These are phyloP conservation scores for Boletellus ananas DNA, from an alignment of 768 basidiomycete species.

Conservation along the genomic window DNA sequence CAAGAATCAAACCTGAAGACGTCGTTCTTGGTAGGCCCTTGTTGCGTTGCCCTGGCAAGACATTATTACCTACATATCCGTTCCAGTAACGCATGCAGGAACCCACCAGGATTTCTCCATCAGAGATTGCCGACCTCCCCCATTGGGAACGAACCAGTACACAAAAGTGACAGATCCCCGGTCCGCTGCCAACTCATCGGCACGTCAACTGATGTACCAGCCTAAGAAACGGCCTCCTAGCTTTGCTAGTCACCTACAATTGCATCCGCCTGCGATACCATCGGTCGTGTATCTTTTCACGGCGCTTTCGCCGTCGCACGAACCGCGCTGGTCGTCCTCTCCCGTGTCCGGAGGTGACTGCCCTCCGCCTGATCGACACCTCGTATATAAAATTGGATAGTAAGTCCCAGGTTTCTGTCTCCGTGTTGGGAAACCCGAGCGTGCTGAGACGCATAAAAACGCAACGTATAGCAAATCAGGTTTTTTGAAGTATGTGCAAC, in stretches of 20 bases:
- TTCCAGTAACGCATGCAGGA: constrained; percentile 39
- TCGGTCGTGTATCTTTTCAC: constrained; percentile 43
- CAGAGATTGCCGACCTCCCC: constrained; percentile 29
- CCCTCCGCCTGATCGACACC: constrained; percentile 23
- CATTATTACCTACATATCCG: background rate
- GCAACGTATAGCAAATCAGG: constrained; percentile 30
- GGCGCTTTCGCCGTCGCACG: constrained; percentile 28
- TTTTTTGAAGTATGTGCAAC: constrained; percentile 37
- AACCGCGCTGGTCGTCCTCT: constrained; percentile 39
- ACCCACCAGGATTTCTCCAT: constrained; percentile 40
- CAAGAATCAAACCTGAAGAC: constrained; percentile 39
- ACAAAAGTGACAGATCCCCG: background rate
- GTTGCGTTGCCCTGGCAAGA: background rate
- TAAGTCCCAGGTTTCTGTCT: constrained; percentile 16
- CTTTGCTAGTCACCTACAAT: constrained; percentile 10
- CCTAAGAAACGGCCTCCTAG: constrained; percentile 9
- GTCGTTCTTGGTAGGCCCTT: constrained; percentile 38
- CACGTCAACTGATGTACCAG: constrained; percentile 14
- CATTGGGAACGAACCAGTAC: constrained; percentile 15
- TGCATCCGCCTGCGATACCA: constrained; percentile 30
- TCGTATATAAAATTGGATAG: constrained; percentile 29
- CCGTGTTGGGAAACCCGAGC: background rate
- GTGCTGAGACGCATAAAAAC: background rate
- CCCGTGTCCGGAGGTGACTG: constrained; percentile 24
- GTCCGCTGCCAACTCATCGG: constrained; percentile 7